phyloP scores from a whole-genome alignment of 768 basidiomycete species.

The Mrakia frigida region DNA sequence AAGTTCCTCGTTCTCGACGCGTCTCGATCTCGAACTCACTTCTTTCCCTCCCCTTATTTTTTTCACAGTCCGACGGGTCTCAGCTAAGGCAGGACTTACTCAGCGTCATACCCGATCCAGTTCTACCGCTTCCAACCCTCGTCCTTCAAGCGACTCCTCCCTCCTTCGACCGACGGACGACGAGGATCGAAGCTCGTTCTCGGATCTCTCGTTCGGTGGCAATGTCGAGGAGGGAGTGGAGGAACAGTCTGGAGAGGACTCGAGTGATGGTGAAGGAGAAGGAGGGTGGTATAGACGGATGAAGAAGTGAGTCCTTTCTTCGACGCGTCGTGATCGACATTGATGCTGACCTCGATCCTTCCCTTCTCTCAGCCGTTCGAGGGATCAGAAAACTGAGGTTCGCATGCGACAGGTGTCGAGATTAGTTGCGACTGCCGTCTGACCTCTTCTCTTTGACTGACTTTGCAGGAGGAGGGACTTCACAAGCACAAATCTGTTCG shows the following conservation, averaged over 20 bases:
- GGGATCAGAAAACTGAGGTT: neutral
- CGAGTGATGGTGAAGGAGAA: neutral
- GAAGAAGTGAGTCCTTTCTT: neutral
- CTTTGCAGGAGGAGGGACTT: conserved; percentile 17
- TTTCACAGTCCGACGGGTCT: neutral
- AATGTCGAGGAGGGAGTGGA: neutral
- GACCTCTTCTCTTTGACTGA: too few species aligned
- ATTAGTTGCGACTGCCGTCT: too few species aligned
- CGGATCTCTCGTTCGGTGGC: neutral
- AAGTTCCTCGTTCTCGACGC: neutral
- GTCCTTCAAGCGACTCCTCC: neutral
- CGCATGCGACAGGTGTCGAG: neutral
- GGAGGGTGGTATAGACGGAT: conserved; percentile 9
- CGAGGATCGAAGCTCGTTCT: neutral
- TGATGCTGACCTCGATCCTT: neutral
- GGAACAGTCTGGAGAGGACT: neutral
- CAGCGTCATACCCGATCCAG: neutral
- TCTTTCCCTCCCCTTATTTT: neutral
- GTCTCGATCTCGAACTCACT: neutral
- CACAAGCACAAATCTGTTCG: conserved; percentile 18
- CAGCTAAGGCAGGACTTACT: neutral
- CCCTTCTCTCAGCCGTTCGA: neutral
- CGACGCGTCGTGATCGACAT: neutral
- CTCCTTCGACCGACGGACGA: neutral
- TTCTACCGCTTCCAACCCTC: conserved; percentile 5